Conservation (phyloP, 176 grass and related monocot species). For the Bromus sterilis region DNA sequence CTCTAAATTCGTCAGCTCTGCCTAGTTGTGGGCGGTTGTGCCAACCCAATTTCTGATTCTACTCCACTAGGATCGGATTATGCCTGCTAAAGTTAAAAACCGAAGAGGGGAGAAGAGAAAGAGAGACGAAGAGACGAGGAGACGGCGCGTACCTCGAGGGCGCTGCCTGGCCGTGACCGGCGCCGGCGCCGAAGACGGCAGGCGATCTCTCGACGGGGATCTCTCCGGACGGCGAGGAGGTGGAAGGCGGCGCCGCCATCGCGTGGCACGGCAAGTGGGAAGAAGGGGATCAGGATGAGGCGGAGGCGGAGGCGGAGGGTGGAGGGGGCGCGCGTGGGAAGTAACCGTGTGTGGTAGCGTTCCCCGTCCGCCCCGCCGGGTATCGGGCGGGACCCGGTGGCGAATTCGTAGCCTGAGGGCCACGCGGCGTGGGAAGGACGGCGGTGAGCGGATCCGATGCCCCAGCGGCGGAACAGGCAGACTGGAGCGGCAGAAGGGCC, state of each 20-base stretch:
- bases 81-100: not conserved
- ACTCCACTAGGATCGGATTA: not conserved
- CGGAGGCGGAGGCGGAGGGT: too few relatives aligned
- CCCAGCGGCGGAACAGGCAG: not conserved
- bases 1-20: not conserved
- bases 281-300: not conserved
- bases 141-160: slow-evolving; percentile 26
- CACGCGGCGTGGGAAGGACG: not conserved
- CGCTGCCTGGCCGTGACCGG: not conserved
- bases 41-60: not conserved
- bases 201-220: not conserved
- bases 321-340: not conserved
- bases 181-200: not conserved
- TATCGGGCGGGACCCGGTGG: too few relatives aligned
- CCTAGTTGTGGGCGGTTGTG: not conserved
- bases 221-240: not conserved
- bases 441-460: not conserved
- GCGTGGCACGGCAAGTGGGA: not conserved
- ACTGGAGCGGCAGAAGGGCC: not conserved
- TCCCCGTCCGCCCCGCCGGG: too few relatives aligned
- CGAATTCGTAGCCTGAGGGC: too few relatives aligned
- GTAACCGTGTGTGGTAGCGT: not conserved
- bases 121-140: not conserved
- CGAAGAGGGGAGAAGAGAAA: not conserved
- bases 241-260: slow-evolving; percentile 7